These are phyloP conservation scores for Rosa lucieae DNA, from an alignment of 306 rosid genomes.

Conservation along the genomic window DNA sequence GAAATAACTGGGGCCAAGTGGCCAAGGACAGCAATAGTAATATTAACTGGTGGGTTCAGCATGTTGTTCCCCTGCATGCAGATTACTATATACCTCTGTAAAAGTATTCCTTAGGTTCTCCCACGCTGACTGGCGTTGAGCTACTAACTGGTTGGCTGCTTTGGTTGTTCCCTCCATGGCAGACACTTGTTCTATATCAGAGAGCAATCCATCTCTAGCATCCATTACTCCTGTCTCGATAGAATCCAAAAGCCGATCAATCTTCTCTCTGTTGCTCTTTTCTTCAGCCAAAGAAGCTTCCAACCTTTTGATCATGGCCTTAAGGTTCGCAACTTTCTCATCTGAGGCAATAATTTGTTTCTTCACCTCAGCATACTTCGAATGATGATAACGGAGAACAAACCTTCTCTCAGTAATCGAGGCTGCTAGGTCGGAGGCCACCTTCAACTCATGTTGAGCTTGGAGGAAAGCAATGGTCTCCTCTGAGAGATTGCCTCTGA, in stretches of 20 bases:
- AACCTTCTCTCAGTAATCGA: constrained; percentile 5
- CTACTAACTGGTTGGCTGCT: constrained; percentile 4
- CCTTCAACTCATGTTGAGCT: constrained; percentile 15
- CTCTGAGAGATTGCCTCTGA: constrained; percentile 2
- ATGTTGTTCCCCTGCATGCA: background rate
- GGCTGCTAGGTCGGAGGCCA: constrained; percentile 6
- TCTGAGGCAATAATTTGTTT: constrained; percentile 3
- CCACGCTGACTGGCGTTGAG: background rate
- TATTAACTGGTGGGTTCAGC: background rate
- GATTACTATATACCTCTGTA: background rate
- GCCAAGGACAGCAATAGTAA: background rate
- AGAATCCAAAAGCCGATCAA: background rate
- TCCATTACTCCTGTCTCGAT: constrained; percentile 8
- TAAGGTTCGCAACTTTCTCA: constrained; percentile 7
- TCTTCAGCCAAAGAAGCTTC: constrained; percentile 3
- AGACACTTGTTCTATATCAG: constrained; percentile 12
- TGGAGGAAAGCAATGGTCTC: constrained; percentile 3
- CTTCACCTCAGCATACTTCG: constrained; percentile 10
- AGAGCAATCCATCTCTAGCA: constrained; percentile 4
- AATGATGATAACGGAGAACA: background rate
- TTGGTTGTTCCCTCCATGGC: background rate
- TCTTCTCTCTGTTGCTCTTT: constrained; percentile 7
- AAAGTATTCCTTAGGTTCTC: constrained; percentile 9
- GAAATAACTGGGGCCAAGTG: background rate
- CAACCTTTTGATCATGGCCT: constrained; percentile 15